These are phyloP conservation scores for Candida anutae DNA, from an alignment of 1,139 yeast genomes.

Conservation along the genomic window DNA sequence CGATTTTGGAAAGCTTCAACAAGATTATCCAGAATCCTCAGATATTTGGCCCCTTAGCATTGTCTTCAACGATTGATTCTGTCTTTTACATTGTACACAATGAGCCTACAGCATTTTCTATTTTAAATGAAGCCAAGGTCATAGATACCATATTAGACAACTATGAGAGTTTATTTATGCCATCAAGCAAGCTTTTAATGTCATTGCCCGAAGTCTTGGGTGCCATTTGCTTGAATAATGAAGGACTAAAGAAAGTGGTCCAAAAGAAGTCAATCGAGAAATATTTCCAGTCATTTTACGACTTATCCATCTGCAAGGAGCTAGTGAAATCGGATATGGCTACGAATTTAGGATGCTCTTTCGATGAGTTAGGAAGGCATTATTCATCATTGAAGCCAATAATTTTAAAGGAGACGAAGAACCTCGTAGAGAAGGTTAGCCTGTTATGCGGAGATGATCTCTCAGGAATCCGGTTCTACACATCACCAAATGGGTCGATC, in stretches of 20 bases:
- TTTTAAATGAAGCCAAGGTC: slow-evolving; percentile 71
- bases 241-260: slow-evolving; percentile 56
- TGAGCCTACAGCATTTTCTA: slow-evolving; percentile 85
- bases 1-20: slow-evolving; percentile 56
- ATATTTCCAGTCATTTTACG: slow-evolving; percentile 47
- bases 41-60: slow-evolving; percentile 63
- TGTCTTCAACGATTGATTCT: slow-evolving; percentile 58
- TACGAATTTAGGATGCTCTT: slow-evolving; percentile 53
- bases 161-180: slow-evolving; percentile 44
- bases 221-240: slow-evolving; percentile 72
- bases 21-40: slow-evolving; percentile 49
- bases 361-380: slow-evolving; percentile 82
- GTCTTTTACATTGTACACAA: slow-evolving; percentile 73
- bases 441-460: slow-evolving; percentile 22
- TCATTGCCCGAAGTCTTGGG: slow-evolving; percentile 74
- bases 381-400: slow-evolving; percentile 63
- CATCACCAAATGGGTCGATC: slow-evolving; percentile 33
- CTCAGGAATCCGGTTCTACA: slow-evolving; percentile 31
- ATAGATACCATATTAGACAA: slow-evolving; percentile 57
- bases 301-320: slow-evolving; percentile 41
- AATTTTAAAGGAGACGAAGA: slow-evolving; percentile 44
- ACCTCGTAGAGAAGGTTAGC: slow-evolving; percentile 43
- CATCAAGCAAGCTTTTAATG: slow-evolving; percentile 50
- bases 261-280: slow-evolving; percentile 37
- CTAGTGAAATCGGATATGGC: slow-evolving; percentile 33